Percentiles rank a stretch among this genome's conserved stretches.
Evolutionary conservation across 495 filamentous ascomycete genomes (phyloP).

Genomic region (Penicillium desertorum): DNA sequence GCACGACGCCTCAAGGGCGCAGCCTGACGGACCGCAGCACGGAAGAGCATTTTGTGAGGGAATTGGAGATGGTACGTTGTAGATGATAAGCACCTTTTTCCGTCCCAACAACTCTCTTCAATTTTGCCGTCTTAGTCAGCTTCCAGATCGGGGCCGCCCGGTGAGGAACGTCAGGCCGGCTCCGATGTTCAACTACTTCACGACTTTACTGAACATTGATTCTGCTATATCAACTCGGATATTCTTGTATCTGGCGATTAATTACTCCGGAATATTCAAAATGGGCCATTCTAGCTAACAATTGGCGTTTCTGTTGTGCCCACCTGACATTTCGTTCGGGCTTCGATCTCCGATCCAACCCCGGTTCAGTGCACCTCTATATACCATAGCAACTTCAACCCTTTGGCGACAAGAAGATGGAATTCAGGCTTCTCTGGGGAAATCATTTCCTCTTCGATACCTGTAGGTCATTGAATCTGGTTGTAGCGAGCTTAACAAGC

Average conservation of each 20-base stretch:
- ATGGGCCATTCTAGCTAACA: not conserved
- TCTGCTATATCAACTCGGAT: not conserved
- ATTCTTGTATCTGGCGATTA: not conserved
- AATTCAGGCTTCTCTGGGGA: not conserved
- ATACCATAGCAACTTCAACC: not conserved
- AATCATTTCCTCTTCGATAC: not conserved
- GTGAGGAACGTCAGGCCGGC: slow-evolving; percentile 3
- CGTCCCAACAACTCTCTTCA: slow-evolving; percentile 11
- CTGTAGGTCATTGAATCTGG: not conserved
- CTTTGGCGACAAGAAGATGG: not conserved
- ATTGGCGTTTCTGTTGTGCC: not conserved
- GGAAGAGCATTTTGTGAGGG: slow-evolving; percentile 46
- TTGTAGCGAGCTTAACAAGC: not conserved
- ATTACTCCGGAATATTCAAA: not conserved
- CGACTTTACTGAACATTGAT: not conserved
- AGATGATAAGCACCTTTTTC: slow-evolving; percentile 14
- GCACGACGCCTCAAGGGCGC: slow-evolving; percentile 56
- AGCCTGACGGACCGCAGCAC: slow-evolving; percentile 45
- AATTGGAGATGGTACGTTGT: slow-evolving; percentile 19
- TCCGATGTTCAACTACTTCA: not conserved
- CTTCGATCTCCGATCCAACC: not conserved
- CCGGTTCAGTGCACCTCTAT: not conserved
- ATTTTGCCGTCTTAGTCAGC: slow-evolving; percentile 13
- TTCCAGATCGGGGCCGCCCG: slow-evolving; percentile 15
- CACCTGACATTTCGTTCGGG: not conserved